Percentiles rank a stretch among this genome's conserved stretches.
phyloP scores from a whole-genome alignment of 257 asterid species.

The Osmanthus fragrans region DNA sequence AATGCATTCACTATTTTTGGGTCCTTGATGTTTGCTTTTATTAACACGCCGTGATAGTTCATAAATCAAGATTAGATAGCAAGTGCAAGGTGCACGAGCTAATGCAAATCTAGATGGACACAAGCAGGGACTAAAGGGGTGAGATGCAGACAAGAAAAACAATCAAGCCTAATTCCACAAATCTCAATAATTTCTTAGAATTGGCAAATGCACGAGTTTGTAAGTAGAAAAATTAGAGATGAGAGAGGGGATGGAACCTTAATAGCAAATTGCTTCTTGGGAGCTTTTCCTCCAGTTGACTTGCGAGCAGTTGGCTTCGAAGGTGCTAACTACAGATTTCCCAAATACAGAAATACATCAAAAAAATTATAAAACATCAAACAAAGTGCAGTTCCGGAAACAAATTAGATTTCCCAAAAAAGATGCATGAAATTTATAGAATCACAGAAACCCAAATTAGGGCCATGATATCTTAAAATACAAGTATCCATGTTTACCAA shows the following conservation, averaged over 20 bases:
- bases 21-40: not conserved
- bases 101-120: not conserved
- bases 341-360: not conserved
- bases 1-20: not conserved
- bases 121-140: not conserved
- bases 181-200: not conserved
- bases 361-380: too few species aligned
- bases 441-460: not conserved
- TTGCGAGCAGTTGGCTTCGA: constrained; percentile 38
- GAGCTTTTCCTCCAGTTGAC: constrained; percentile 50
- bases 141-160: not conserved
- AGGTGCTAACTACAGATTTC: constrained; percentile 30
- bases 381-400: not conserved
- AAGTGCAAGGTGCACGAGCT: not conserved
- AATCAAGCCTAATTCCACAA: not conserved
- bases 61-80: not conserved
- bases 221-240: constrained; percentile 11
- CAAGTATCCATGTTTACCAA: not conserved
- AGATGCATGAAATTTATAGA: constrained; percentile 4
- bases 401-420: not conserved
- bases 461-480: not conserved
- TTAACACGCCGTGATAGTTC: not conserved
- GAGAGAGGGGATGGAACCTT: too few species aligned
- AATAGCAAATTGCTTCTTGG: constrained; percentile 30
- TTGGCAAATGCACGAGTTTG: not conserved